phyloP scores from a whole-genome alignment of 768 basidiomycete species.

The Boletellus ananiceps region DNA sequence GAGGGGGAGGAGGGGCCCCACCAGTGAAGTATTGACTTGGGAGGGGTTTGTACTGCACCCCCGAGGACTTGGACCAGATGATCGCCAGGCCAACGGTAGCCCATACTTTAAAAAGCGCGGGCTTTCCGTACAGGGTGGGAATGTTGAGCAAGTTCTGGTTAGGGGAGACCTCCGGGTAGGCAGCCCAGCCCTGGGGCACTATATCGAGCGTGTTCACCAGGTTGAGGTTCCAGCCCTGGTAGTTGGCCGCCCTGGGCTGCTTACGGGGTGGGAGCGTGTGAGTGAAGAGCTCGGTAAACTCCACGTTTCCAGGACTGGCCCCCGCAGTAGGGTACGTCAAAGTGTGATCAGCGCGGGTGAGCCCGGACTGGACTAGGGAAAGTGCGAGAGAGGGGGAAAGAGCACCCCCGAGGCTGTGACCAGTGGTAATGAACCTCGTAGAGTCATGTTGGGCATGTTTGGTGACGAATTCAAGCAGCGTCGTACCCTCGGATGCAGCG shows the following conservation, averaged over 20 bases:
- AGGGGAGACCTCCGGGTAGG: background rate
- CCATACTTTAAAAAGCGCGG: background rate
- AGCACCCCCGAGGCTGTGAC: slow-evolving; percentile 13
- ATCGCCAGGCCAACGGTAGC: background rate
- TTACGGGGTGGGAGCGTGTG: background rate
- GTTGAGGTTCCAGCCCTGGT: slow-evolving; percentile 19
- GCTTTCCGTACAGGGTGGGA: slow-evolving; percentile 8
- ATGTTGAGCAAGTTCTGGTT: slow-evolving; percentile 14
- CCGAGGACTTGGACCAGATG: background rate
- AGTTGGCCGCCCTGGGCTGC: background rate
- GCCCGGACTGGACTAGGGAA: slow-evolving; percentile 1
- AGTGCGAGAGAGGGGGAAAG: slow-evolving; percentile 14
- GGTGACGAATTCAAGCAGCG: slow-evolving; percentile 7
- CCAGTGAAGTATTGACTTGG: slow-evolving; percentile 2
- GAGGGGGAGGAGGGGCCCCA: background rate
- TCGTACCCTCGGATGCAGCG: background rate
- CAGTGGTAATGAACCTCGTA: slow-evolving; percentile 4
- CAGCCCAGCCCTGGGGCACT: slow-evolving; percentile 14
- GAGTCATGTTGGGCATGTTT: background rate
- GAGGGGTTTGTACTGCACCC: slow-evolving; percentile 6
- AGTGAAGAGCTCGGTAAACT: background rate
- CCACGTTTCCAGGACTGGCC: slow-evolving; percentile 4
- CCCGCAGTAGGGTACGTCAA: slow-evolving; percentile 3
- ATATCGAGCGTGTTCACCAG: slow-evolving; percentile 14
- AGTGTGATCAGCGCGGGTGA: background rate